These are phyloP conservation scores for Coffea humblotiana DNA, from an alignment of 305 asterid species.

Conservation along the genomic window DNA sequence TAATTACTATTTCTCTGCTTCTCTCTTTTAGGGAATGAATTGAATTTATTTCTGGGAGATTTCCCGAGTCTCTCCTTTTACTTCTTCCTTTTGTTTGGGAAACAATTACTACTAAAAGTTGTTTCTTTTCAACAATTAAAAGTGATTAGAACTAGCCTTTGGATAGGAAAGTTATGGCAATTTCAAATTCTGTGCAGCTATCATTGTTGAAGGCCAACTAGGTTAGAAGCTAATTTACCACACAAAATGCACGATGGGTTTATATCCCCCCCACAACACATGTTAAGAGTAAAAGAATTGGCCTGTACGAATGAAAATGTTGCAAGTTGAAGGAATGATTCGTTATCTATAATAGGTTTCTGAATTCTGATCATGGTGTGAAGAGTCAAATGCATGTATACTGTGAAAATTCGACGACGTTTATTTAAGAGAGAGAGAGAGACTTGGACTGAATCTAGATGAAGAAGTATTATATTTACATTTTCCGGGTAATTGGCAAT, in stretches of 20 bases:
- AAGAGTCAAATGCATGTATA: not conserved
- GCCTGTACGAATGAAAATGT: not conserved
- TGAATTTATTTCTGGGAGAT: not conserved
- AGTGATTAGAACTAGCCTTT: no score
- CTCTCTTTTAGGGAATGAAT: not conserved
- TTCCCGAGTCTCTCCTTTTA: no score
- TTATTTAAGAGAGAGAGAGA: not conserved
- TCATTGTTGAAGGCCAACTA: not conserved
- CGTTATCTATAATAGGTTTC: not conserved
- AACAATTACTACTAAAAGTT: not conserved
- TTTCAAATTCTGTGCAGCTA: not conserved
- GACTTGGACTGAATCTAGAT: not conserved
- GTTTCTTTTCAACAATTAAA: not conserved
- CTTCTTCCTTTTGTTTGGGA: not conserved
- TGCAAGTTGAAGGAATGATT: not conserved
- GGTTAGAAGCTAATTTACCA: no score
- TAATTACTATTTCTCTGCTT: constrained; percentile 23
- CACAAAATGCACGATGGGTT: no score
- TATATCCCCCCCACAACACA: no score
- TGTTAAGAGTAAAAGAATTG: no score
- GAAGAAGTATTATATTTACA: not conserved
- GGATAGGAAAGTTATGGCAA: not conserved
- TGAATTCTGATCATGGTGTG: not conserved
- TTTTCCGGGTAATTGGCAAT: not conserved
- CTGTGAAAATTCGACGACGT: not conserved